phyloP scores from a whole-genome alignment of 108 stramenopile genomes.

The Discostella stelligeroides region DNA sequence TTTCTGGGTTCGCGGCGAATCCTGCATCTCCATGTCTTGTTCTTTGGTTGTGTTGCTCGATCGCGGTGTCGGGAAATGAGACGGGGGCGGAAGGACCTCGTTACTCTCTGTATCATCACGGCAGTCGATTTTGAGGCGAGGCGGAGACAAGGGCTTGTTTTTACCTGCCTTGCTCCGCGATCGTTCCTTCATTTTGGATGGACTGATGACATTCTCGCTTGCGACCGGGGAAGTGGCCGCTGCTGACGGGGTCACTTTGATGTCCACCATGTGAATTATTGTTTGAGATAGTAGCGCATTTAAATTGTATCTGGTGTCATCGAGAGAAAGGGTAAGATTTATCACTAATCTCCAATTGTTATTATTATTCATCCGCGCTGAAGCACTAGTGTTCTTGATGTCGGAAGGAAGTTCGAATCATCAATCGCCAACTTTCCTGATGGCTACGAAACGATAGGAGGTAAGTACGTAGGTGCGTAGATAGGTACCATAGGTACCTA shows the following conservation, averaged over 20 bases:
- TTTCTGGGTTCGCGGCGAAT: slow-evolving; percentile 24
- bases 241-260: neutral
- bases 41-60: too few species aligned
- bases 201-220: neutral
- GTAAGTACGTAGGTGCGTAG: too few species aligned
- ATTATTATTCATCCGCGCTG: too few species aligned
- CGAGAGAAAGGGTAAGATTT: too few species aligned
- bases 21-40: neutral
- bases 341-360: neutral
- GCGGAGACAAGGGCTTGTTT: neutral
- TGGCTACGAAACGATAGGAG: too few species aligned
- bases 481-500: too few species aligned
- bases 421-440: too few species aligned
- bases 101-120: neutral
- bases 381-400: neutral
- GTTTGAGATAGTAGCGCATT: too few species aligned
- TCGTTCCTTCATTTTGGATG: neutral
- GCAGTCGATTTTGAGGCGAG: neutral
- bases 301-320: too few species aligned
- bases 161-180: neutral
- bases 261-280: neutral
- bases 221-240: neutral
- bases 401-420: too few species aligned
- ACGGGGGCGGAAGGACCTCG: neutral
- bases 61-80: too few species aligned